Evolutionary conservation across 2,329 filamentous ascomycete genomes (phyloP), one percentile per base, ranked within the genome.

Genomic region (Tolypocladium endophyticum): DNA sequence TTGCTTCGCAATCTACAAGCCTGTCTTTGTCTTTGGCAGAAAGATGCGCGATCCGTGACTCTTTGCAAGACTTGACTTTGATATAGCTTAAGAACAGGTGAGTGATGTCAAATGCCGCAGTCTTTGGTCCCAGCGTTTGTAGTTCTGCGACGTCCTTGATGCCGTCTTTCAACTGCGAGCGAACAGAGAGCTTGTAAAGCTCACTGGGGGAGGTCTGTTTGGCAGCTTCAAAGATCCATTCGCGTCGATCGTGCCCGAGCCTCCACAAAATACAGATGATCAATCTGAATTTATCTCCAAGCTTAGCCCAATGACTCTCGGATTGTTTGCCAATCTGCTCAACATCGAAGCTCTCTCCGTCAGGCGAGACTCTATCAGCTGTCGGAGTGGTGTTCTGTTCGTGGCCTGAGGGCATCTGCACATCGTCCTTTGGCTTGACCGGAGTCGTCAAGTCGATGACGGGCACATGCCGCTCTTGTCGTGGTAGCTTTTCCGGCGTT

Each of bases 61-160:
- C 68, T 33, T 59, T 61, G 25, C 59, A 62, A 25, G 65, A 39
- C 38, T 66, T 69, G 28, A 66, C 67, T 41, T 63, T 66, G 7
- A 67, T 57, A 55, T 70, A 73, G 55, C 67, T 68, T 9, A 72
- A 58, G 52, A 72, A 75, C 11, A 72, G 39, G 20, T 68, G 65
- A 9, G 67, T 66, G 6, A 72, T 16, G 54, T 75, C 71, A 45
- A 73, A 72, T 1, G 67, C 63, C 39, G 65, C 55, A 5, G 64
- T 64, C 23, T 64, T 60, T 8, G 57, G 16, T 4, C 57, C 61
- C 14, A 56, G 54, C 8, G 55, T n/a, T 1, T 59, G 47, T 14
- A 70, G 59, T 20, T 62, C 57, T 12, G 54, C 33, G 1, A 56
- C 8, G 38, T 63, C 58, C 18, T 55, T 54, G 12, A 66, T 36